Percentiles rank a stretch among this genome's conserved stretches.
Evolutionary conservation across 768 basidiomycete genomes (phyloP).

Genomic region (Tricholoma matsutake): DNA sequence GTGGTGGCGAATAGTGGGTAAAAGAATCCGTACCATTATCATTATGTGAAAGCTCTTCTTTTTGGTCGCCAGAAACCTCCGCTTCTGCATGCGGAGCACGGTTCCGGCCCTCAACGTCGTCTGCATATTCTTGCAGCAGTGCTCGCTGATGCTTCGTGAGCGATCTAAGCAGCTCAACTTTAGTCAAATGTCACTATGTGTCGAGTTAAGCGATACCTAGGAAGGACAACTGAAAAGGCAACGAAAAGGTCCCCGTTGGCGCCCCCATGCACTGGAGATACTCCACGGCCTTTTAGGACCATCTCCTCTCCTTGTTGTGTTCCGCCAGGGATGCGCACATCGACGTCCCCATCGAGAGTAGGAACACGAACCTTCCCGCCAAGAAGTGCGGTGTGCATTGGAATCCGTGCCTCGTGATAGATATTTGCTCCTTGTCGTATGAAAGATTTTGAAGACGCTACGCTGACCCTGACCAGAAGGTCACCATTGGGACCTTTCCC

Average conservation of each 20-base stretch:
- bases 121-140: slow-evolving; percentile 85
- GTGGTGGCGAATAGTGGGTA: slow-evolving; percentile 51
- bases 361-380: slow-evolving; percentile 91
- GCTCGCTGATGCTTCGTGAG: slow-evolving; percentile 81
- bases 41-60: slow-evolving; percentile 16
- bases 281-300: slow-evolving; percentile 86
- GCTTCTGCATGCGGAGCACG: slow-evolving; percentile 15
- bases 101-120: slow-evolving; percentile 80
- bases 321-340: slow-evolving; percentile 87
- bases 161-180: slow-evolving; percentile 46
- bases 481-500: slow-evolving; percentile 81
- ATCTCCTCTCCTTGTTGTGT: slow-evolving; percentile 98
- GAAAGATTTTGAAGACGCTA: slow-evolving; percentile 81
- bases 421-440: slow-evolving; percentile 88
- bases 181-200: neutral
- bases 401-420: slow-evolving; percentile 86
- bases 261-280: slow-evolving; percentile 55
- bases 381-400: slow-evolving; percentile 88
- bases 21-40: slow-evolving; percentile 80
- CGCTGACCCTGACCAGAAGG: slow-evolving; percentile 81
- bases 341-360: slow-evolving; percentile 93
- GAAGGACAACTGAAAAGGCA: slow-evolving; percentile 82
- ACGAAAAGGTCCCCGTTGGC: slow-evolving; percentile 86
- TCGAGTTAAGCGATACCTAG: slow-evolving; percentile 58
- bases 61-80: slow-evolving; percentile 15